A percentile compares a stretch with the other conserved stretches of the same genome.
phyloP scores from a whole-genome alignment of 305 asterid species.

The Rubia peregrina region DNA sequence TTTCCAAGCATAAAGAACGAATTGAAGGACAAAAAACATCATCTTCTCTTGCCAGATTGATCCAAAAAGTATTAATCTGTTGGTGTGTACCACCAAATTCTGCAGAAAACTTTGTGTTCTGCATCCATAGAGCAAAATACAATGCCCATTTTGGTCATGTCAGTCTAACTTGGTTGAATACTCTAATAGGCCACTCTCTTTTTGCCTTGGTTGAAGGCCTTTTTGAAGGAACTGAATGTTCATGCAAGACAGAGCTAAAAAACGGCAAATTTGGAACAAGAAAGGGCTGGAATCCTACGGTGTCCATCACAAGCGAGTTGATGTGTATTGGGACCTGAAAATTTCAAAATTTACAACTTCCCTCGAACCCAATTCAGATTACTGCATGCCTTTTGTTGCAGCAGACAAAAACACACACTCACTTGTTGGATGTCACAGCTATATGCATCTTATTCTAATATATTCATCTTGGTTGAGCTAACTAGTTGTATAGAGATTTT shows the following conservation, averaged over 20 bases:
- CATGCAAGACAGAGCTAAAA: constrained; percentile 75
- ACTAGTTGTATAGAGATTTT: no score
- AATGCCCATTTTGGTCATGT: constrained; percentile 31
- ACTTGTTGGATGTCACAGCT: constrained; percentile 38
- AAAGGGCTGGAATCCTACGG: constrained; percentile 59
- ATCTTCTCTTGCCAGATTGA: background rate
- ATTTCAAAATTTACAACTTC: constrained; percentile 46
- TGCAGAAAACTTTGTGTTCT: constrained; percentile 49
- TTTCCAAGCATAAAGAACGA: constrained; percentile 2
- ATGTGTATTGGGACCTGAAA: constrained; percentile 75
- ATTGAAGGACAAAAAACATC: constrained; percentile 5
- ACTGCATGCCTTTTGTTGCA: constrained; percentile 55
- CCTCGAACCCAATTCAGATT: constrained; percentile 58
- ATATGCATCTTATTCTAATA: no score
- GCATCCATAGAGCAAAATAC: constrained; percentile 46
- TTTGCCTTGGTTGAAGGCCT: constrained; percentile 47
- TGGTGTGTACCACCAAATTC: constrained; percentile 23
- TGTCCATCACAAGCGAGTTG: constrained; percentile 49
- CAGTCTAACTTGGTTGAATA: constrained; percentile 64
- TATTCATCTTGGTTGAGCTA: no score
- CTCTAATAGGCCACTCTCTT: constrained; percentile 51
- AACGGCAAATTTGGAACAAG: constrained; percentile 90
- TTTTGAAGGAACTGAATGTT: constrained; percentile 31
- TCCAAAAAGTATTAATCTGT: background rate
- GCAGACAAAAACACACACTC: constrained; percentile 43